Conservation (phyloP, 2,329 filamentous ascomycete species). For the Samsoniella hepiali region DNA sequence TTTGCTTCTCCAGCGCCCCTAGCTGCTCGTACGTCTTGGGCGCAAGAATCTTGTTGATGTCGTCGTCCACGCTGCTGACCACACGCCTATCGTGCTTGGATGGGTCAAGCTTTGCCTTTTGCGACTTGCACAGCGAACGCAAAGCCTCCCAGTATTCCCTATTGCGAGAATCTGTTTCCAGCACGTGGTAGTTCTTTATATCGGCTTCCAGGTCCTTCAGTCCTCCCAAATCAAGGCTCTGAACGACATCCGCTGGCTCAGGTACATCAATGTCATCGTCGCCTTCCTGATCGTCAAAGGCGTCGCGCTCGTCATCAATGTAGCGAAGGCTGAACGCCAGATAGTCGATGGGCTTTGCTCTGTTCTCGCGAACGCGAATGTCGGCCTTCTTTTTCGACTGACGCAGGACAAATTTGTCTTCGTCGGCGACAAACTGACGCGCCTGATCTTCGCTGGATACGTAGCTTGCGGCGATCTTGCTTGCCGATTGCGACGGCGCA, state of each 20-base stretch:
- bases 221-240: constrained; percentile 63
- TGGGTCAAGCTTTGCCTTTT: constrained; percentile 62
- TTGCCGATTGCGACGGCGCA: constrained; percentile 28
- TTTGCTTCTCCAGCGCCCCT: constrained; percentile 81
- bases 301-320: constrained; percentile 77
- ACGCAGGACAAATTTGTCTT: constrained; percentile 92
- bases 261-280: constrained; percentile 73
- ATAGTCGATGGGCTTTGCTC: constrained; percentile 90
- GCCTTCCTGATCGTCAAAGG: constrained; percentile 80
- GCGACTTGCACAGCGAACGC: constrained; percentile 76
- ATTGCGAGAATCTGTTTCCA: constrained; percentile 77
- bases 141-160: constrained; percentile 91
- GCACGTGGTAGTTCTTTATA: constrained; percentile 71
- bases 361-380: constrained; percentile 85
- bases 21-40: constrained; percentile 86
- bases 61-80: constrained; percentile 75
- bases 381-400: constrained; percentile 98
- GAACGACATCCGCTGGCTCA: constrained; percentile 76
- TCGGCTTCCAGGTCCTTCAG: constrained; percentile 77
- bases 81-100: constrained; percentile 65
- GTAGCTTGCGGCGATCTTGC: constrained; percentile 37
- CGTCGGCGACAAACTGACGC: constrained; percentile 82
- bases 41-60: constrained; percentile 82
- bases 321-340: constrained; percentile 87
- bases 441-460: constrained; percentile 75